Conservation (phyloP, 2,329 filamentous ascomycete species). For the Monosporascus sp. region DNA sequence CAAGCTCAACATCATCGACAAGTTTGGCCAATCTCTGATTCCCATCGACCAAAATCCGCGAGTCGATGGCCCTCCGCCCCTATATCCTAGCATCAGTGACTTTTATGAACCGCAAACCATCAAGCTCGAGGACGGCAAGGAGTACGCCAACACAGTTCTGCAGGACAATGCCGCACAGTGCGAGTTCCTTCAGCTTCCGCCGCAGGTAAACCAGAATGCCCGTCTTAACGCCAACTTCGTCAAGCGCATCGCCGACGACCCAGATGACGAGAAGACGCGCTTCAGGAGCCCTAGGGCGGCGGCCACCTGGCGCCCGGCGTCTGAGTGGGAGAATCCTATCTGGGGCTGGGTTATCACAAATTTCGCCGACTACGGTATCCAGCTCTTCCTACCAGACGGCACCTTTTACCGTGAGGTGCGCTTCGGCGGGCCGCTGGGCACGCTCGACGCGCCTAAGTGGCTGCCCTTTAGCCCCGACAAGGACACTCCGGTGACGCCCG, state of each 20-base stretch:
- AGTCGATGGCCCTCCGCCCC: constrained; percentile 6
- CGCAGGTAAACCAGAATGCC: constrained; percentile 33
- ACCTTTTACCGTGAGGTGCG: constrained; percentile 37
- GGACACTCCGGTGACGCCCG: background rate
- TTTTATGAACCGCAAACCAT: constrained; percentile 25
- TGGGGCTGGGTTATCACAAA: constrained; percentile 38
- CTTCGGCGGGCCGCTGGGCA: constrained; percentile 21
- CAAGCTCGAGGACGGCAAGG: background rate
- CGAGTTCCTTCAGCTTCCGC: constrained; percentile 34
- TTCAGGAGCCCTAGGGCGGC: background rate
- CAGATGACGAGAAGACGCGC: too few species aligned
- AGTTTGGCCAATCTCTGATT: constrained; percentile 38
- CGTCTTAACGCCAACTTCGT: constrained; percentile 33
- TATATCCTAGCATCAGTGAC: constrained; percentile 31
- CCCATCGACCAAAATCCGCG: constrained; percentile 25
- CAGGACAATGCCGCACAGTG: constrained; percentile 13
- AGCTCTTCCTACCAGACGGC: constrained; percentile 35
- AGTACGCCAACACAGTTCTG: constrained; percentile 15
- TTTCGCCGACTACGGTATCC: constrained; percentile 33
- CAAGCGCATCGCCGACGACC: background rate
- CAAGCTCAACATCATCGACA: constrained; percentile 43
- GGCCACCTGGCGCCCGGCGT: constrained; percentile 12
- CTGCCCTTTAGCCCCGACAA: constrained; percentile 25
- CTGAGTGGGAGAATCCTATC: constrained; percentile 35
- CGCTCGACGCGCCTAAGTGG: constrained; percentile 24